These are phyloP conservation scores for Fusarium proliferatum DNA, from an alignment of 2,329 filamentous ascomycete species.

Conservation along the genomic window DNA sequence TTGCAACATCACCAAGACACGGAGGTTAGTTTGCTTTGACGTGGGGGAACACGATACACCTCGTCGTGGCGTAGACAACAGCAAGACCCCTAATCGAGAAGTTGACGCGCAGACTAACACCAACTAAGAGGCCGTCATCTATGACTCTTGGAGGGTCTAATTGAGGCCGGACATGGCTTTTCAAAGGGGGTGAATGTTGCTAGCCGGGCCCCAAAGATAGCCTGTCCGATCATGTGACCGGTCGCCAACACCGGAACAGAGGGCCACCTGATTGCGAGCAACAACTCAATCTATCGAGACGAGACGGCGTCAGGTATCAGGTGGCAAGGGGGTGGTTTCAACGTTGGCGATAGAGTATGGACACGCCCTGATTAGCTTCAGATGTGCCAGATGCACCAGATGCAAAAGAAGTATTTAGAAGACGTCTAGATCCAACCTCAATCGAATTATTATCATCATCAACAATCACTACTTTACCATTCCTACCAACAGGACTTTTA, in stretches of 20 bases:
- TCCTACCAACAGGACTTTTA: conserved; percentile 17
- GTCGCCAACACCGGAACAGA: conserved; percentile 16
- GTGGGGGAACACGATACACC: conserved; percentile 24
- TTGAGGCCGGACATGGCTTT: conserved; percentile 35
- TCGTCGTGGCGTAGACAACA: conserved; percentile 4
- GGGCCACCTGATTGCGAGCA: conserved; percentile 36
- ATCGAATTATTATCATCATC: conserved; percentile 23
- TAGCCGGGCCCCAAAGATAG: conserved; percentile 34
- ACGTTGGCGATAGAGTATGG: conserved; percentile 11
- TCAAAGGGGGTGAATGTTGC: conserved; percentile 26
- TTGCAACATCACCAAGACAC: conserved; percentile 19
- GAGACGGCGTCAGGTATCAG: conserved; percentile 30
- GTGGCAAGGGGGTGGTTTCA: conserved; percentile 33
- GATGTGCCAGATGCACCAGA: conserved; percentile 17
- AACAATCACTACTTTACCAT: conserved; percentile 26
- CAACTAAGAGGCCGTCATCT: conserved; percentile 21
- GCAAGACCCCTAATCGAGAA: conserved; percentile 9
- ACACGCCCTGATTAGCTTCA: conserved; percentile 32
- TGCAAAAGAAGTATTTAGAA: conserved; percentile 35
- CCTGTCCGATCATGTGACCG: conserved; percentile 34
- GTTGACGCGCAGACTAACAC: not conserved
- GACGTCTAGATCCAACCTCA: conserved; percentile 33
- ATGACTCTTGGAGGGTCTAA: conserved; percentile 28
- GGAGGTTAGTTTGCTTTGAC: not conserved
- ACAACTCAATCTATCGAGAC: conserved; percentile 32